These are phyloP conservation scores for Jamesozyma rosinii DNA, from an alignment of 805 yeast genomes.

Conservation along the genomic window DNA sequence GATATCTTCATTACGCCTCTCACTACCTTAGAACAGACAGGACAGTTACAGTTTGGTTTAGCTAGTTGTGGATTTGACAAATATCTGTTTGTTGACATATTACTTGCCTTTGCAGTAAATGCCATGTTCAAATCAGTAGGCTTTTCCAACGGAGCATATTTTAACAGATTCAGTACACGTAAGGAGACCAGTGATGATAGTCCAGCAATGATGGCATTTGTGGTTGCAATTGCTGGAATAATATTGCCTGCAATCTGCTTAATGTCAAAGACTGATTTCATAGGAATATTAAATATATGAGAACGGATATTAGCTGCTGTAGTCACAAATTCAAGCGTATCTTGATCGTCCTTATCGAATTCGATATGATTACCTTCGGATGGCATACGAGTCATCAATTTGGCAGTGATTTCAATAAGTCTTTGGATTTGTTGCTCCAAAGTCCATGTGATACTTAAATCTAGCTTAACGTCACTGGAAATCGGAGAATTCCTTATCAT, in stretches of 20 bases:
- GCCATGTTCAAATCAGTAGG: conserved; percentile 38
- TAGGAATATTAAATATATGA: conserved; percentile 55
- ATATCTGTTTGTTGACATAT: conserved; percentile 39
- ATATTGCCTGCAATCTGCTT: conserved; percentile 96
- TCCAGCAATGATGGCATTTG: conserved; percentile 92
- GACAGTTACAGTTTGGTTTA: conserved; percentile 62
- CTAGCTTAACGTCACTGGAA: conserved; percentile 16
- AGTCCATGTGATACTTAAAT: conserved; percentile 44
- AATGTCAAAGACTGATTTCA: conserved; percentile 71
- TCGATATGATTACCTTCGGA: conserved; percentile 36
- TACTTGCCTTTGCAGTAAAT: conserved; percentile 44
- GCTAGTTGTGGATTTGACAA: conserved; percentile 54
- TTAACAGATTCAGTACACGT: conserved; percentile 36
- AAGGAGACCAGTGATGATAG: conserved; percentile 69
- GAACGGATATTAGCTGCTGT: conserved; percentile 79
- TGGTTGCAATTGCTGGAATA: conserved; percentile 96
- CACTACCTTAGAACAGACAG: conserved; percentile 47
- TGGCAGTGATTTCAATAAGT: conserved; percentile 40
- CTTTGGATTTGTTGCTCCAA: conserved; percentile 53
- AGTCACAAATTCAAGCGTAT: conserved; percentile 78
- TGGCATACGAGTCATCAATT: conserved; percentile 42
- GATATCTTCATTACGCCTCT: conserved; percentile 40
- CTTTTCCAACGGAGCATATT: conserved; percentile 25
- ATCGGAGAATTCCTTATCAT: not conserved
- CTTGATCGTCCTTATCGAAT: conserved; percentile 93